Percentiles rank a stretch among this genome's conserved stretches.
These are phyloP conservation scores for Eucalyptus erythrocorys DNA, from an alignment of 345 rosid genomes.

Conservation along the genomic window DNA sequence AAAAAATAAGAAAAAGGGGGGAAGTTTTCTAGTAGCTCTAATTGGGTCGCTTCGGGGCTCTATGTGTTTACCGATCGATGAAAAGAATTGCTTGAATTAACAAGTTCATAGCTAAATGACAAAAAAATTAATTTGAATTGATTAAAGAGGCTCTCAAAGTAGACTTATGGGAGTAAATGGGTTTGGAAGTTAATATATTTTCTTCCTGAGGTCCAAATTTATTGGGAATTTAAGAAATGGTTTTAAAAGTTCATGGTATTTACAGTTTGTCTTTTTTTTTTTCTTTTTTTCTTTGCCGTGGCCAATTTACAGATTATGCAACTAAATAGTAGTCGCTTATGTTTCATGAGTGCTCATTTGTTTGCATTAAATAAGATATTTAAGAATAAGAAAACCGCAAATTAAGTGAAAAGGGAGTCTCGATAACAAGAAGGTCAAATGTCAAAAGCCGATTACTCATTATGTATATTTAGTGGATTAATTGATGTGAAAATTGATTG, in stretches of 20 bases:
- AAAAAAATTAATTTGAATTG: neutral
- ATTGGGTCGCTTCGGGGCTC: neutral
- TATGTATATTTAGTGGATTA: neutral
- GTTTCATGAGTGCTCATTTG: neutral
- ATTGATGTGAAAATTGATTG: neutral
- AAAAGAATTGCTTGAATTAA: too few species aligned
- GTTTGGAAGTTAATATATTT: neutral
- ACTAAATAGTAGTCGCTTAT: neutral
- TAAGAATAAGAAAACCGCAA: neutral
- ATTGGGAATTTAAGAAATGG: neutral
- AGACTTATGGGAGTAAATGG: neutral
- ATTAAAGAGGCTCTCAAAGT: neutral
- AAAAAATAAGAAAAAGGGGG: neutral
- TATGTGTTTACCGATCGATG: neutral
- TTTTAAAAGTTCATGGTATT: neutral
- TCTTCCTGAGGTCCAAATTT: neutral
- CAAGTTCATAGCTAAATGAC: neutral
- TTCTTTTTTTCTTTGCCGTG: neutral
- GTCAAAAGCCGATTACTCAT: neutral
- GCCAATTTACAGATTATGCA: neutral
- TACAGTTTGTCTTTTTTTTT: neutral
- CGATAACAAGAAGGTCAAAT: neutral
- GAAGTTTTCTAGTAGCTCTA: neutral
- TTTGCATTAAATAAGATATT: neutral
- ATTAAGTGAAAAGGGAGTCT: neutral